Conservation (phyloP, 352 stramenopile species). For the Globisporangium alternatum region DNA sequence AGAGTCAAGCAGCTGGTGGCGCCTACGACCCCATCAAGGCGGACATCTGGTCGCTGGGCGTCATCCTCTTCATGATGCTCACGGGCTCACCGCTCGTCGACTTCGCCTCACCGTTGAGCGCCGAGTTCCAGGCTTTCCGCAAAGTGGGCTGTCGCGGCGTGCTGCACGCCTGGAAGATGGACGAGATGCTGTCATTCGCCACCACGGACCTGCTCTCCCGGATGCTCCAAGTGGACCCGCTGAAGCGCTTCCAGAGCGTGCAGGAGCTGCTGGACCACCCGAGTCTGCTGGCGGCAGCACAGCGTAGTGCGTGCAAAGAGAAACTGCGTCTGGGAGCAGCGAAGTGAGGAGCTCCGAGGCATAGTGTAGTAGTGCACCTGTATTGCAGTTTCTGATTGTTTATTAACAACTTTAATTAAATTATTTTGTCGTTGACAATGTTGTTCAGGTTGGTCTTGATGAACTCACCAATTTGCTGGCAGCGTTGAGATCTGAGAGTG, state of each 20-base stretch:
- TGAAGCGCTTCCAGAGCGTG: slow-evolving; percentile 11
- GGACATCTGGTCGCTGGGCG: slow-evolving; percentile 72
- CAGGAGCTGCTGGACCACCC: slow-evolving; percentile 15
- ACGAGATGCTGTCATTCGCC: slow-evolving; percentile 11
- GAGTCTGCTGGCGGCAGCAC: slow-evolving; percentile 9
- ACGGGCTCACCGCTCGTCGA: slow-evolving; percentile 51
- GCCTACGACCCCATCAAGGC: slow-evolving; percentile 53
- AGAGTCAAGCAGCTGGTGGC: slow-evolving; percentile 14
- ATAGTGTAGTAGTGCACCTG: slow-evolving; percentile 1
- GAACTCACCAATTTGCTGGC: no score
- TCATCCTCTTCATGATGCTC: slow-evolving; percentile 70
- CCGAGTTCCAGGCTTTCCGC: slow-evolving; percentile 31
- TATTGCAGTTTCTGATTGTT: slow-evolving; percentile 5
- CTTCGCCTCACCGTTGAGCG: slow-evolving; percentile 27
- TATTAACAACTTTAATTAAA: not conserved
- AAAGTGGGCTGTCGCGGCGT: slow-evolving; percentile 23
- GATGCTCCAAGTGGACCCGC: slow-evolving; percentile 27
- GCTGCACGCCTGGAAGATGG: slow-evolving; percentile 28
- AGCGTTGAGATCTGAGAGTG: no score
- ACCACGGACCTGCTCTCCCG: slow-evolving; percentile 22
- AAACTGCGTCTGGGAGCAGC: not conserved
- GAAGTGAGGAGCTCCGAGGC: not conserved
- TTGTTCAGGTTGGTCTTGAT: no score
- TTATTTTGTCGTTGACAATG: not conserved
- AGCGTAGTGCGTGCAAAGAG: not conserved